A percentile compares a stretch with the other conserved stretches of the same genome.
Evolutionary conservation across 768 basidiomycete genomes (phyloP).

Genomic region (Chalciporus sphaerocephalus): DNA sequence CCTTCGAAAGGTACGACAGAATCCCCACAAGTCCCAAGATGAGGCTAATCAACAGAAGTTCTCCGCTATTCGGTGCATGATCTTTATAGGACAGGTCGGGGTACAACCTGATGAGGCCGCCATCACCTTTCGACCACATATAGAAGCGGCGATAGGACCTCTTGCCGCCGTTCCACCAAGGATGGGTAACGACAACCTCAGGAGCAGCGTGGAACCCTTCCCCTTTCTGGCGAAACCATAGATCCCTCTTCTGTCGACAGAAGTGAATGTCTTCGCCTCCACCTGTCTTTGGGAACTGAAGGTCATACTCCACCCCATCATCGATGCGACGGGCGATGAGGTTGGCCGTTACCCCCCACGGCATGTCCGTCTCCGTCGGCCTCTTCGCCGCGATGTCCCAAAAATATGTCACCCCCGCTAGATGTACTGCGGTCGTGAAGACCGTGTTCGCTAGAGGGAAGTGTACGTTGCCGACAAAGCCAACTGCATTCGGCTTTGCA

Average conservation of each 20-base stretch:
- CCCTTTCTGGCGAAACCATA: conserved; percentile 31
- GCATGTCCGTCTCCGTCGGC: conserved; percentile 38
- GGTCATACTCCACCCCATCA: conserved; percentile 45
- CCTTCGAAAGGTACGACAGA: conserved; percentile 14
- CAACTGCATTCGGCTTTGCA: conserved; percentile 42
- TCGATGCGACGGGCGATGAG: conserved; percentile 45
- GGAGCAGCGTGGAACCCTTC: conserved; percentile 49
- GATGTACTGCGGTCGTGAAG: conserved; percentile 51
- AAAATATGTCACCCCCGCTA: conserved; percentile 56
- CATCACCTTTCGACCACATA: conserved; percentile 58
- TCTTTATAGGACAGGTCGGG: conserved; percentile 45
- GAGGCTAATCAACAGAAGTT: conserved; percentile 35
- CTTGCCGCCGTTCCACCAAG: conserved; percentile 50
- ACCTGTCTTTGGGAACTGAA: conserved; percentile 55
- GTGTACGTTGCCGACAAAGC: conserved; percentile 49
- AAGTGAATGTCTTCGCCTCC: conserved; percentile 64
- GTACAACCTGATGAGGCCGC: conserved; percentile 44
- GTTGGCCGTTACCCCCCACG: conserved; percentile 64
- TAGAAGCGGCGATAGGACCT: conserved; percentile 50
- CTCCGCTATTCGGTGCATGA: conserved; percentile 46
- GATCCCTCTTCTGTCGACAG: conserved; percentile 44
- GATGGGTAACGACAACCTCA: conserved; percentile 47
- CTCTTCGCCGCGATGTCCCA: conserved; percentile 58
- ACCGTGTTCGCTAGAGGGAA: conserved; percentile 47
- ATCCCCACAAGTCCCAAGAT: conserved; percentile 10